Percentiles rank a stretch among this genome's conserved stretches.
These are phyloP conservation scores for Trichoderma oligosporum DNA, from an alignment of 2,329 filamentous ascomycete species.

Conservation along the genomic window DNA sequence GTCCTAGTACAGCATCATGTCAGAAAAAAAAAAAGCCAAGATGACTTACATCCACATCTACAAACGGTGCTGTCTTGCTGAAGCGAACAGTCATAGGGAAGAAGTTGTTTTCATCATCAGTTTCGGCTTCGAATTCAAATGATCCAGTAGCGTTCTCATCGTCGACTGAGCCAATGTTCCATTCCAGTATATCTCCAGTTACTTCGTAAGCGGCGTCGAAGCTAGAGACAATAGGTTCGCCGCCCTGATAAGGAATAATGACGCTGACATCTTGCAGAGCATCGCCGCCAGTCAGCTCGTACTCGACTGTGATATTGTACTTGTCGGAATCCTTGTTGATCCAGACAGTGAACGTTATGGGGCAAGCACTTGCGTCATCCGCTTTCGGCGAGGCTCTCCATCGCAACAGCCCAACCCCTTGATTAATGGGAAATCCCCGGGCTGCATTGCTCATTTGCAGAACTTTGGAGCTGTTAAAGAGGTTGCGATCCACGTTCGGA, in stretches of 20 bases:
- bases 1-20: background rate
- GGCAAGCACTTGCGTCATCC: slow-evolving; percentile 75
- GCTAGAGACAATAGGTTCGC: slow-evolving; percentile 84
- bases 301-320: slow-evolving; percentile 90
- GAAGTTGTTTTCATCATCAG: slow-evolving; percentile 86
- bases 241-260: slow-evolving; percentile 77
- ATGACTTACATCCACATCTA: slow-evolving; percentile 85
- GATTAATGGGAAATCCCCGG: slow-evolving; percentile 91
- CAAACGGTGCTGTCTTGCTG: slow-evolving; percentile 77
- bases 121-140: slow-evolving; percentile 93
- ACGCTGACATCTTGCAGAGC: slow-evolving; percentile 79
- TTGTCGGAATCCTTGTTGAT: slow-evolving; percentile 83
- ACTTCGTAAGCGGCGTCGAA: slow-evolving; percentile 95
- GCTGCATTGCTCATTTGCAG: slow-evolving; percentile 87
- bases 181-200: slow-evolving; percentile 86
- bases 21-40: too few species aligned
- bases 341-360: slow-evolving; percentile 97
- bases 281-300: slow-evolving; percentile 82
- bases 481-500: slow-evolving; percentile 87
- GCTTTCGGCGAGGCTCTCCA: slow-evolving; percentile 84
- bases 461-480: slow-evolving; percentile 76
- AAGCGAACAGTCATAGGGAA: slow-evolving; percentile 96
- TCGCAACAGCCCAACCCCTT: slow-evolving; percentile 84
- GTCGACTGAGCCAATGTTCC: slow-evolving; percentile 84
- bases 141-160: slow-evolving; percentile 77